A percentile compares a stretch with the other conserved stretches of the same genome.
Conservation (phyloP, 2,329 filamentous ascomycete species). For the Chrysoporthe deuterocubensis region DNA sequence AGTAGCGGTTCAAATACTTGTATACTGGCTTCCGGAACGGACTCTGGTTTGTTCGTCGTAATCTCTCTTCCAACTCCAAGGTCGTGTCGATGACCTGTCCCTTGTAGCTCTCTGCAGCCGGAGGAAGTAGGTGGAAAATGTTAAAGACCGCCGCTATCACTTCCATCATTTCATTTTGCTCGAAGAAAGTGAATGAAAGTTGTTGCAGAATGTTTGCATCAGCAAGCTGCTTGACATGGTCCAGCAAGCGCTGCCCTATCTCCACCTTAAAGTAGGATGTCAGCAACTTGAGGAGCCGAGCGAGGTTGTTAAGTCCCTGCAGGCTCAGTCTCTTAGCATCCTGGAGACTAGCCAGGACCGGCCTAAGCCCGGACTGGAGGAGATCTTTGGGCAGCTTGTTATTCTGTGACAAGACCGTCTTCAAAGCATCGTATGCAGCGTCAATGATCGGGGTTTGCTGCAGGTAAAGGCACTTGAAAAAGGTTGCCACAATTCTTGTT, state of each 20-base stretch:
- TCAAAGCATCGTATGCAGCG: slow-evolving; percentile 88
- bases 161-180: slow-evolving; percentile 91
- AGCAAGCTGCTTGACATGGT: slow-evolving; percentile 90
- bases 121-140: slow-evolving; percentile 93
- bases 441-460: slow-evolving; percentile 91
- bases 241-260: slow-evolving; percentile 89
- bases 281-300: slow-evolving; percentile 83
- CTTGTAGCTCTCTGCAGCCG: slow-evolving; percentile 89
- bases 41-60: slow-evolving; percentile 86
- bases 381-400: slow-evolving; percentile 94
- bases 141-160: slow-evolving; percentile 94
- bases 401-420: slow-evolving; percentile 83
- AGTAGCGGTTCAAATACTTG: slow-evolving; percentile 91
- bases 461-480: slow-evolving; percentile 97
- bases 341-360: slow-evolving; percentile 94
- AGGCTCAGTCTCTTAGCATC: slow-evolving; percentile 90
- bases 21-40: slow-evolving; percentile 90
- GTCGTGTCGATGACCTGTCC: slow-evolving; percentile 87
- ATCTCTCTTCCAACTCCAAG: slow-evolving; percentile 82
- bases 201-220: slow-evolving; percentile 81
- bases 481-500: slow-evolving; percentile 83
- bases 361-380: slow-evolving; percentile 88
- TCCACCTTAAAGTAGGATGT: slow-evolving; percentile 99
- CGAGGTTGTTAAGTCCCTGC: slow-evolving; percentile 87
- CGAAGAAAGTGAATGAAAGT: slow-evolving; percentile 91